Conservation (phyloP, 1,139 yeast genomes). For the Yarrowia galli region DNA sequence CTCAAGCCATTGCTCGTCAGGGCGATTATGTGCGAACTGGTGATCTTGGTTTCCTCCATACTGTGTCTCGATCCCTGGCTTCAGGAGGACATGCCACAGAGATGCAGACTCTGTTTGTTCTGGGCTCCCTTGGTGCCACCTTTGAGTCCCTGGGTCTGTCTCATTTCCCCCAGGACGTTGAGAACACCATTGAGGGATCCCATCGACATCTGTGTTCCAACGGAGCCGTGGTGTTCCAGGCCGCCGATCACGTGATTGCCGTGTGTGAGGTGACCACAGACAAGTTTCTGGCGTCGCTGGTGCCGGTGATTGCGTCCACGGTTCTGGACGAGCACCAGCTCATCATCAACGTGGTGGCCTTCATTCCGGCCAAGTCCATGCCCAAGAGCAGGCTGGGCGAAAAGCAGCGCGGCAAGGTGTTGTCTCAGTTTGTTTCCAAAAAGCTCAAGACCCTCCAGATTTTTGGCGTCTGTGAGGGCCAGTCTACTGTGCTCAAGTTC, state of each 20-base stretch:
- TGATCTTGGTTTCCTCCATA: slow-evolving; percentile 90
- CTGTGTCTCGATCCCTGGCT: slow-evolving; percentile 56
- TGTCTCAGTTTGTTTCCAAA: slow-evolving; percentile 61
- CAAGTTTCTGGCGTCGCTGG: slow-evolving; percentile 68
- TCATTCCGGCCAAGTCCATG: slow-evolving; percentile 68
- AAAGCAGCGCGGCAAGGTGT: slow-evolving; percentile 75
- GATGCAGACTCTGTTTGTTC: slow-evolving; percentile 80
- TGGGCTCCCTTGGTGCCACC: slow-evolving; percentile 87
- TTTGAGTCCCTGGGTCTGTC: slow-evolving; percentile 91
- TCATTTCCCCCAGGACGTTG: slow-evolving; percentile 88
- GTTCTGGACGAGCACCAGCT: slow-evolving; percentile 83
- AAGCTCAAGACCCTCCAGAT: slow-evolving; percentile 52
- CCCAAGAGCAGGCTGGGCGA: slow-evolving; percentile 76
- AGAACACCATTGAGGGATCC: slow-evolving; percentile 71
- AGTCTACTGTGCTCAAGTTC: slow-evolving; percentile 44
- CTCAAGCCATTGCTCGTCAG: slow-evolving; percentile 26
- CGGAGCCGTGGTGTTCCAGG: slow-evolving; percentile 74
- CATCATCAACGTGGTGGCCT: slow-evolving; percentile 84
- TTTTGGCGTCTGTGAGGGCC: slow-evolving; percentile 51
- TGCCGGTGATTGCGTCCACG: slow-evolving; percentile 81
- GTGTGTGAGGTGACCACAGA: slow-evolving; percentile 66
- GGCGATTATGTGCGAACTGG: slow-evolving; percentile 91
- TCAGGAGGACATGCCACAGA: slow-evolving; percentile 59
- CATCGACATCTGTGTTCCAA: slow-evolving; percentile 65
- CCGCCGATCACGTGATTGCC: slow-evolving; percentile 81